Percentiles rank a stretch among this genome's conserved stretches.
Evolutionary conservation across 1,284 basidiomycete genomes (phyloP).

Genomic region (Lentinus polychrous): DNA sequence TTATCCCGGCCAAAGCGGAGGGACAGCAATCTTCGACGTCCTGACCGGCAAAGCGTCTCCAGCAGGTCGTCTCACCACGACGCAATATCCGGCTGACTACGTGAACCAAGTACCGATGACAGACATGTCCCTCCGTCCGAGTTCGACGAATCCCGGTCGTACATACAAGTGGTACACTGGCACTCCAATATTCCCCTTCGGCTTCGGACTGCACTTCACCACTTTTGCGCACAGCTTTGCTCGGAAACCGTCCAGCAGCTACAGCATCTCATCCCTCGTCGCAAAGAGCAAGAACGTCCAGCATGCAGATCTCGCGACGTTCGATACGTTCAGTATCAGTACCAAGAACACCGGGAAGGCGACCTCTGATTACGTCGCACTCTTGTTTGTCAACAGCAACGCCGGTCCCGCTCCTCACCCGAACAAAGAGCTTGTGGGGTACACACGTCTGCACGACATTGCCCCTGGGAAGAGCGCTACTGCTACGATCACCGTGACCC

Average conservation of each 20-base stretch:
- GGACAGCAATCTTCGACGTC: slow-evolving; percentile 43
- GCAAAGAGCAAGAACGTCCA: slow-evolving; percentile 16
- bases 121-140: slow-evolving; percentile 48
- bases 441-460: slow-evolving; percentile 39
- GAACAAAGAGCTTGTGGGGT: slow-evolving; percentile 45
- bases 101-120: slow-evolving; percentile 45
- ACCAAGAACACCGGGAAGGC: slow-evolving; percentile 43
- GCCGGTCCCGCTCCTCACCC: slow-evolving; percentile 45
- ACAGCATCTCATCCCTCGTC: slow-evolving; percentile 36
- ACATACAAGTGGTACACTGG: slow-evolving; percentile 54
- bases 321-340: slow-evolving; percentile 41
- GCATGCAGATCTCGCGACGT: slow-evolving; percentile 35
- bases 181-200: slow-evolving; percentile 43
- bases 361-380: slow-evolving; percentile 50
- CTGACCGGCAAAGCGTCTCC: slow-evolving; percentile 43
- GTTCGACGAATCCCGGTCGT: slow-evolving; percentile 40
- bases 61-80: slow-evolving; percentile 44
- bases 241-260: slow-evolving; percentile 25
- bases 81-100: slow-evolving; percentile 48
- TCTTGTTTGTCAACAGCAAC: slow-evolving; percentile 42
- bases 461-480: slow-evolving; percentile 28
- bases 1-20: slow-evolving; percentile 49
- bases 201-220: slow-evolving; percentile 47
- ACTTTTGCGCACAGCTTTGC: slow-evolving; percentile 38
- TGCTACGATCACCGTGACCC: slow-evolving; percentile 36